Conservation (phyloP, 345 rosid genomes). For the Populus ilicifolia region DNA sequence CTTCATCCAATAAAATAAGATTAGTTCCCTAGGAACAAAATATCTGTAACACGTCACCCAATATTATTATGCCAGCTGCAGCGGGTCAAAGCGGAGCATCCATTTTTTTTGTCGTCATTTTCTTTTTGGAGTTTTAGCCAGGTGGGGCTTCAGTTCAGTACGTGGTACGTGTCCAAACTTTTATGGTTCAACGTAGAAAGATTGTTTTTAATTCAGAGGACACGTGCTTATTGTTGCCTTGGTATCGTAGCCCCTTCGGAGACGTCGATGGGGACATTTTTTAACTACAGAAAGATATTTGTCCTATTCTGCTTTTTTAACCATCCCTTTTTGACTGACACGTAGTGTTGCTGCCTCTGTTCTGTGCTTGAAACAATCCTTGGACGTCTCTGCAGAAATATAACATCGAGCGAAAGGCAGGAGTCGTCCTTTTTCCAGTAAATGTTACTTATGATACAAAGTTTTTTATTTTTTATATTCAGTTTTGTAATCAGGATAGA, state of each 20-base stretch:
- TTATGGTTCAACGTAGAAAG: conserved; percentile 22
- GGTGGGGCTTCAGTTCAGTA: not conserved
- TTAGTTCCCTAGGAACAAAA: conserved; percentile 17
- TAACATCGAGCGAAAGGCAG: not conserved
- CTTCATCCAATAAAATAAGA: conserved; percentile 20
- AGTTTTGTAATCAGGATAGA: too few species aligned
- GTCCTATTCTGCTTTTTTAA: conserved; percentile 17
- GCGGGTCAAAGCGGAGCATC: conserved; percentile 4
- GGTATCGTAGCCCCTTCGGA: conserved; percentile 17
- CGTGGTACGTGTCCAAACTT: conserved; percentile 19
- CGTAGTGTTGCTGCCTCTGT: conserved; percentile 17
- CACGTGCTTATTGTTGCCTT: conserved; percentile 22
- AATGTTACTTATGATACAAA: not conserved
- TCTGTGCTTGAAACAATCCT: not conserved
- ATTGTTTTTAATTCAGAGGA: not conserved
- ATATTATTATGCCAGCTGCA: conserved; percentile 15
- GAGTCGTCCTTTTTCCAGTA: not conserved
- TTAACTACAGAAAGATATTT: conserved; percentile 3
- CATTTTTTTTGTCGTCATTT: conserved; percentile 8
- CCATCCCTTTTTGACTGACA: conserved; percentile 13
- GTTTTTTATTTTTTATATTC: too few species aligned
- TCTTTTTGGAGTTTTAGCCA: not conserved
- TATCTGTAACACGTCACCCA: conserved; percentile 27
- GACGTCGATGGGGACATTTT: conserved; percentile 29
- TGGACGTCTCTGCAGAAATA: not conserved